Percentiles rank a stretch among this genome's conserved stretches.
phyloP scores from a whole-genome alignment of 1,139 yeast species.

The Scheffersomyces quercinus region DNA sequence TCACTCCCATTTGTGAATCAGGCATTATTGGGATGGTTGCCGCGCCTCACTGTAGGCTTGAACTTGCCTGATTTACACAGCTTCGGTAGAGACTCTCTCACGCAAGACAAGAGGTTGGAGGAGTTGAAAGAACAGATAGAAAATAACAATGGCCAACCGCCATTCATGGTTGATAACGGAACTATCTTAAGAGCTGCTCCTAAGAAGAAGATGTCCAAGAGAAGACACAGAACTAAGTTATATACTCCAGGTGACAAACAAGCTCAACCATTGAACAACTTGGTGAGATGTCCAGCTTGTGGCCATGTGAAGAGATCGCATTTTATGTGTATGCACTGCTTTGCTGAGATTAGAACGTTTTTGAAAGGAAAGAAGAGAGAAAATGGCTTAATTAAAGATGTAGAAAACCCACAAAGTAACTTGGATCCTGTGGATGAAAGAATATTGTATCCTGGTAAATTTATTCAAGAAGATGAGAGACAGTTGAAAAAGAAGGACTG shows the following conservation, averaged over 20 bases:
- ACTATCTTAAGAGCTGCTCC: conserved; percentile 80
- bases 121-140: conserved; percentile 34
- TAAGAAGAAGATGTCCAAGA: conserved; percentile 86
- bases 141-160: conserved; percentile 26
- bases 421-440: conserved; percentile 64
- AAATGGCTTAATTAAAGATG: conserved; percentile 27
- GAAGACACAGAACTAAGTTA: conserved; percentile 79
- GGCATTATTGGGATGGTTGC: conserved; percentile 20
- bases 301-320: conserved; percentile 91
- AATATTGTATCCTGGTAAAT: conserved; percentile 75
- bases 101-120: conserved; percentile 27
- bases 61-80: neutral
- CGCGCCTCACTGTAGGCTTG: conserved; percentile 14
- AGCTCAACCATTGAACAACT: conserved; percentile 68
- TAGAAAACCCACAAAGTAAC: conserved; percentile 45
- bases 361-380: conserved; percentile 57
- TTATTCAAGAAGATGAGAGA: conserved; percentile 45
- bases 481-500: conserved; percentile 56
- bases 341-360: conserved; percentile 70
- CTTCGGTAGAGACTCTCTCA: conserved; percentile 1
- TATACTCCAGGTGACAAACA: conserved; percentile 85
- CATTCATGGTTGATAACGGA: conserved; percentile 57
- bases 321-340: conserved; percentile 91
- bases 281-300: conserved; percentile 93
- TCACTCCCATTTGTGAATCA: conserved; percentile 11